phyloP scores from a whole-genome alignment of 257 asterid genomes.

The Solanum pennellii region DNA sequence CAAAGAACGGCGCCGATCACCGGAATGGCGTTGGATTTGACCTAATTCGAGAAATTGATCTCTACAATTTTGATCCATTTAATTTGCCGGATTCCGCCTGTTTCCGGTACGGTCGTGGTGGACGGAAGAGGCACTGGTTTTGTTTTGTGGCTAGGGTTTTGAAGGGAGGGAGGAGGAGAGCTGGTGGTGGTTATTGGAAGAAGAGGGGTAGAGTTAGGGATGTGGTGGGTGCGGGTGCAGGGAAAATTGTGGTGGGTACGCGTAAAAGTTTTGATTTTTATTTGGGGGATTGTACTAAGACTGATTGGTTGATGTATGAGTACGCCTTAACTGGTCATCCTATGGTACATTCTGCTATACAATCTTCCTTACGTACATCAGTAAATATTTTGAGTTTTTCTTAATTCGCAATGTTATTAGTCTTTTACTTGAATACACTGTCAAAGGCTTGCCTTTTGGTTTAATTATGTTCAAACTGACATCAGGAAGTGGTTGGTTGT shows the following conservation, averaged over 20 bases:
- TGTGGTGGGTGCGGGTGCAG: constrained; percentile 15
- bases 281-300: constrained; percentile 13
- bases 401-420: background rate
- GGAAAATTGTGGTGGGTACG: constrained; percentile 21
- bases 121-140: constrained; percentile 26
- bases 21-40: background rate
- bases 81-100: constrained; percentile 18
- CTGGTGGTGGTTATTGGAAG: constrained; percentile 28
- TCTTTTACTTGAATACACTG: background rate
- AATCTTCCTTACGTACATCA: background rate
- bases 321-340: constrained; percentile 15
- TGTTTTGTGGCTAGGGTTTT: constrained; percentile 16
- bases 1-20: constrained; percentile 9
- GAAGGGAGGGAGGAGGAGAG: constrained; percentile 9
- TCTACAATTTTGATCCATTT: constrained; percentile 24
- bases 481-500: background rate
- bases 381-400: background rate
- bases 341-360: constrained; percentile 10
- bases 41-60: constrained; percentile 22
- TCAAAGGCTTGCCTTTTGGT: background rate
- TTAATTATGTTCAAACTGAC: background rate
- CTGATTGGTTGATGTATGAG: constrained; percentile 34
- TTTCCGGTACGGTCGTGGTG: constrained; percentile 25
- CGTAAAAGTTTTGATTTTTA: constrained; percentile 26
- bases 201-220: constrained; percentile 15